Evolutionary conservation across 2,329 filamentous ascomycete genomes (phyloP), one percentile per base, ranked within the genome.

Genomic region (Ilyonectria robusta): DNA sequence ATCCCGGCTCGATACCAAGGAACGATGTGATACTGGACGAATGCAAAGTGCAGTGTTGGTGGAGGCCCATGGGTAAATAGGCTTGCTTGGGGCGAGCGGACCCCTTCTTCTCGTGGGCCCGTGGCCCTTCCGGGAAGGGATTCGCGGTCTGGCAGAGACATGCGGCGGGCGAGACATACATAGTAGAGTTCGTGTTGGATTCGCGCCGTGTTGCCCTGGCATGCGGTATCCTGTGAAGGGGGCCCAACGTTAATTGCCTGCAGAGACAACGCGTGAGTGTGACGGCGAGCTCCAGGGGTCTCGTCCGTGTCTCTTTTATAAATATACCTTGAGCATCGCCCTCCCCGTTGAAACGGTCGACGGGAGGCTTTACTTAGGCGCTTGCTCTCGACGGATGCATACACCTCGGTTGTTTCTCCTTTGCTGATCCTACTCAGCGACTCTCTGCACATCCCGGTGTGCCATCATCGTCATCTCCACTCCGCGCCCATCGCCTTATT

Each of bases 311-410:
- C 7, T 6, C 26, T 26, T 31, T 53, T 62, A 66, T 66, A 62
- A 61, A 66, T 57, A 62, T 59, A 54, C 51, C 33, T 33, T 26
- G 23, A 50, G 13, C 47, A 55, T 59, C 55, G 55, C 62, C 56
- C 62, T 13, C 50, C 23, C 33, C 40, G 15, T 53, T 29, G 54
- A 51, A 54, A 54, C 40, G 61, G 29, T 35, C 35, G 47, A 42
- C 37, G 35, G 17, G 46, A 54, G 54, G 55, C 31, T 64, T 59
- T 21, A 40, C 31, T 21, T 48, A 40, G 26, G 5, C n/a, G 9
- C 55, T 29, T 40, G 55, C 26, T 23, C n/a, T 46, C 26, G 40
- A 59, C 62, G 55, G 59, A 44, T 56, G 33, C 42, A 56, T 21
- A 21, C 46, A 15, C n/a, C 51, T 35, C 23, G 13, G 31, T 15